Evolutionary conservation across 1,284 basidiomycete species (phyloP), one percentile per base, ranked within the genome.

Genomic region (Ganoderma sinense): DNA sequence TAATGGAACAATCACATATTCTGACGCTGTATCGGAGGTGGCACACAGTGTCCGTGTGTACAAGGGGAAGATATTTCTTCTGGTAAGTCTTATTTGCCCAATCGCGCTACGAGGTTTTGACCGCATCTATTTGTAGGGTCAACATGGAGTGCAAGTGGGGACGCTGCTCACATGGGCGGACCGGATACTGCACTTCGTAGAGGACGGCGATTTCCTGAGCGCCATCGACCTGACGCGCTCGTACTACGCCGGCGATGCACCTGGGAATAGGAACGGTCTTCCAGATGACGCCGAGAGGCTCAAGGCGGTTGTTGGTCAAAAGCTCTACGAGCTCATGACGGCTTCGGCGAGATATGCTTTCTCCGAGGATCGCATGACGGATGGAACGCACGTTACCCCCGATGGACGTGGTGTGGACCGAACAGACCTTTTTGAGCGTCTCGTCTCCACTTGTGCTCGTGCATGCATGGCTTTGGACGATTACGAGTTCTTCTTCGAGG

Each of bases 131-230:
- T 69, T 55, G 20, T 73, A 95, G 94, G 87, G 87, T 59, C 86
- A 87, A 67, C 86, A 90, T 69, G 90, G 91, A 68, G 75, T 99
- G 0, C 87, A 90, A 78, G 95, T 94, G 0, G 98, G 97, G 36
- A 95, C 94, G 0, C 84, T 99, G 31, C 84, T 97, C 58, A 96
- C 96, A 0, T 99, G 98, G 98, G 96, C 97, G 13, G 97, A 99
- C 79, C 91, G 94, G 29, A 91, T 99, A 29, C 84, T 99, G 39
- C 86, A 90, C 4, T 89, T 93, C 65, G 97, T 99, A 33, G 88
- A 96, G 77, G 85, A 88, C 5, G 96, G 97, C 39, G 93, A 98
- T 77, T 97, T 98, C 79, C 84, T 99, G 20, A 90, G 87, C 58
- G 97, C 98, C 1, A 98, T 99, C 73, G 92, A 96, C 64, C 85